Conservation (phyloP, 108 stramenopile genomes). For the Conticribra weissflogii region DNA sequence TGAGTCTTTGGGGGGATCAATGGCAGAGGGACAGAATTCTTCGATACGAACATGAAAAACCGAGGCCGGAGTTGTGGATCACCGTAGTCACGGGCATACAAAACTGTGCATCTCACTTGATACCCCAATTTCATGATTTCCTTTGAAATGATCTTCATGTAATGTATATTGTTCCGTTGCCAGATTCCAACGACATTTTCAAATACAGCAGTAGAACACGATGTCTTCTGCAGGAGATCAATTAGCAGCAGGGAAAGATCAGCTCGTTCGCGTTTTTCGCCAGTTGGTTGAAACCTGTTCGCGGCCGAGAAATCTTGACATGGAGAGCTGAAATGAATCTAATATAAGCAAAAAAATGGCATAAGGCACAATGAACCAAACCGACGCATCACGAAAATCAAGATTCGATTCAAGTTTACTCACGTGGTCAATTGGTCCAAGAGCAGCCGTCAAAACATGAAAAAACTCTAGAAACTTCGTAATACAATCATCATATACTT, state of each 20-base stretch:
- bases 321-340: conserved; percentile 42
- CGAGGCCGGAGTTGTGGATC: conserved; percentile 50
- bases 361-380: no score
- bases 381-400: no score
- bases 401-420: no score
- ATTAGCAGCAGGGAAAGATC: conserved; percentile 46
- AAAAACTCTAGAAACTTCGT: conserved; percentile 21
- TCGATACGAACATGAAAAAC: conserved; percentile 39
- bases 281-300: conserved; percentile 29
- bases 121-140: conserved; percentile 39
- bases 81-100: conserved; percentile 52
- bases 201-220: conserved; percentile 39
- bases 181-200: conserved; percentile 56
- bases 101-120: conserved; percentile 30
- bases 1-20: conserved; percentile 35
- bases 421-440: conserved; percentile 44
- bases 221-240: conserved; percentile 29
- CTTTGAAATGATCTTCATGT: conserved; percentile 31
- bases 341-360: no score
- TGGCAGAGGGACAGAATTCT: conserved; percentile 28
- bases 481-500: conserved; percentile 27
- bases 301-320: conserved; percentile 54
- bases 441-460: conserved; percentile 16
- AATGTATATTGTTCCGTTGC: conserved; percentile 20
- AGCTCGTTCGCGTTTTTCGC: conserved; percentile 29